phyloP scores from a whole-genome alignment of 2,329 filamentous ascomycete genomes.

The Apiospora rasikravindrae region DNA sequence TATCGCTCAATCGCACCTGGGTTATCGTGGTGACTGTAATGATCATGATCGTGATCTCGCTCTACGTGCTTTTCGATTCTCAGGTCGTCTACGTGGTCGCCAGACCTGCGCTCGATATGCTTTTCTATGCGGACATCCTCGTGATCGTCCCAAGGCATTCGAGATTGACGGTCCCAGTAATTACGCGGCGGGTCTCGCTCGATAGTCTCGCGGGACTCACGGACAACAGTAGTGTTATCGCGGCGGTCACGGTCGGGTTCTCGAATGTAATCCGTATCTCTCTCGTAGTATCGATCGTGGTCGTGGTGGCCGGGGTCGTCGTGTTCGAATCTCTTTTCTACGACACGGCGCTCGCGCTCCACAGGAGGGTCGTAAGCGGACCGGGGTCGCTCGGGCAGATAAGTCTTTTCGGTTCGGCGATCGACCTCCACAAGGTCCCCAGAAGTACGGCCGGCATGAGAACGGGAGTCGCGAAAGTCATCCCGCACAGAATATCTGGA shows the following conservation, averaged over 20 bases:
- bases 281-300: conserved; percentile 22
- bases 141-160: conserved; percentile 41
- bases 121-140: conserved; percentile 50
- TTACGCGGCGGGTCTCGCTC: conserved; percentile 45
- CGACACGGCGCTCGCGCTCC: conserved; percentile 32
- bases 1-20: conserved; percentile 62
- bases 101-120: conserved; percentile 36
- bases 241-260: conserved; percentile 34
- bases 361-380: conserved; percentile 52
- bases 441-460: conserved; percentile 42
- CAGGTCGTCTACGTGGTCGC: conserved; percentile 37
- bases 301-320: conserved; percentile 23
- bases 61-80: conserved; percentile 37
- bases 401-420: conserved; percentile 46
- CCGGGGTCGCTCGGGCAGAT: conserved; percentile 55
- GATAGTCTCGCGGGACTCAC: conserved; percentile 50
- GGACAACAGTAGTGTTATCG: conserved; percentile 38
- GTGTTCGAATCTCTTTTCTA: conserved; percentile 41
- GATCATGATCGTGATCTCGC: conserved; percentile 34
- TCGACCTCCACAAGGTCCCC: conserved; percentile 50
- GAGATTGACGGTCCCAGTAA: conserved; percentile 50
- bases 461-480: conserved; percentile 24
- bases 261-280: conserved; percentile 32
- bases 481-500: conserved; percentile 44
- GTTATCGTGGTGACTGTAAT: conserved; percentile 45